Conservation (phyloP, 768 basidiomycete genomes). For the Boletellus sp. region DNA sequence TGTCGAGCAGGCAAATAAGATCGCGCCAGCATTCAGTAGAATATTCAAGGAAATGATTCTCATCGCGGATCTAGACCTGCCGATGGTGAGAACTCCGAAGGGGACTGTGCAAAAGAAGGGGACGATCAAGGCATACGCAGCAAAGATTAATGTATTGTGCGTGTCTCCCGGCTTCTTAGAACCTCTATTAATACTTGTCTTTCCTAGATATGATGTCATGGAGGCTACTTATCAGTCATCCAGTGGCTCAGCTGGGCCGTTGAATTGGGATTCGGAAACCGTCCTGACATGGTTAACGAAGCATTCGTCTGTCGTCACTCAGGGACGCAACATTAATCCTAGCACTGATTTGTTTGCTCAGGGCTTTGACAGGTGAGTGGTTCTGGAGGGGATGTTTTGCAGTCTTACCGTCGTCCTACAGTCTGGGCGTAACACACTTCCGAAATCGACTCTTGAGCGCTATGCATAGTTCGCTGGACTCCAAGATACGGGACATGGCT, state of each 20-base stretch:
- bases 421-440: constrained; percentile 30
- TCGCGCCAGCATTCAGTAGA: constrained; percentile 40
- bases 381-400: background rate
- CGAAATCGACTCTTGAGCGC: constrained; percentile 22
- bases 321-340: constrained; percentile 6
- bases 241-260: constrained; percentile 20
- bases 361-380: constrained; percentile 35
- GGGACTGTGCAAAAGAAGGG: constrained; percentile 43
- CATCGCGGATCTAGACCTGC: constrained; percentile 39
- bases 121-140: constrained; percentile 36
- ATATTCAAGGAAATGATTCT: constrained; percentile 55
- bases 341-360: constrained; percentile 28
- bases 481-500: constrained; percentile 26
- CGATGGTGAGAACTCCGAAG: constrained; percentile 43
- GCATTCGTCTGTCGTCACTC: constrained; percentile 19
- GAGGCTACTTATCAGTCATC: constrained; percentile 24
- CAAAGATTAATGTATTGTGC: constrained; percentile 47
- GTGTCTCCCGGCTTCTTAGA: background rate
- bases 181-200: background rate
- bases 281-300: constrained; percentile 29
- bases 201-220: constrained; percentile 31
- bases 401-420: constrained; percentile 6
- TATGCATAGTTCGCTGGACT: constrained; percentile 31
- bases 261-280: constrained; percentile 18
- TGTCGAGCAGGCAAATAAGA: constrained; percentile 44